Evolutionary conservation across 148 eudicot genomes (phyloP), one percentile per base, ranked within the genome.

Genomic region (Drosera capensis): DNA sequence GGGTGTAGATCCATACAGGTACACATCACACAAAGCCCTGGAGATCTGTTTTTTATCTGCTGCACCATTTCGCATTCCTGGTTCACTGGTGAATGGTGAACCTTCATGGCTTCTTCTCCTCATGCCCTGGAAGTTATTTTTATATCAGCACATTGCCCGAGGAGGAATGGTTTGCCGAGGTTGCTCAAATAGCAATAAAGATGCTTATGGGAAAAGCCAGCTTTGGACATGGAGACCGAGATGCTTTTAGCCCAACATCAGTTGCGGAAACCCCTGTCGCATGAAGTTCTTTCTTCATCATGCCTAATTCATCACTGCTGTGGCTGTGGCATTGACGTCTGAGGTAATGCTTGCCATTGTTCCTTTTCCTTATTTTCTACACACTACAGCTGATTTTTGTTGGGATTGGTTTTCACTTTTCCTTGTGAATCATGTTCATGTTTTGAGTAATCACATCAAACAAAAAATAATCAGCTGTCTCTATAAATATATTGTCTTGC

Each of bases 121-220:
- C 13, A 48, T 49, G 39, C 16, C 36, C 14, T 14, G 9, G 16
- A 16, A 19, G 9, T 3, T 19, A 40, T 3, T 21, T 7, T 12
- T 1, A 23, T 22, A 47, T 49, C 82, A 90, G 97, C 57, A 40
- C 68, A 4, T 67, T 90, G 62, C 97, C 95, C 0, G 97, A 84
- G 64, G 97, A 90, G 63, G 95, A 84, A 45, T 90, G 97, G 97
- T 90, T 90, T 64, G 71, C 79, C 11, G 93, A 90, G 20, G 84
- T 73, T 13, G 97, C 95, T 25, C 82, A 80, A 52, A 66, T 84
- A 45, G 85, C 95, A 23, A 68, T 80, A 53, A 80, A 84, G 57
- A 71, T 75, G 87, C 43, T 90, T 40, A 54, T 63, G 16, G 95
- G 93, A 31, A 68, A 79, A 22, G 68, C 74, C 12, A 47, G 55